Evolutionary conservation across 1,284 basidiomycete genomes (phyloP), one percentile per base, ranked within the genome.

Genomic region (Rhodotorula sp.): DNA sequence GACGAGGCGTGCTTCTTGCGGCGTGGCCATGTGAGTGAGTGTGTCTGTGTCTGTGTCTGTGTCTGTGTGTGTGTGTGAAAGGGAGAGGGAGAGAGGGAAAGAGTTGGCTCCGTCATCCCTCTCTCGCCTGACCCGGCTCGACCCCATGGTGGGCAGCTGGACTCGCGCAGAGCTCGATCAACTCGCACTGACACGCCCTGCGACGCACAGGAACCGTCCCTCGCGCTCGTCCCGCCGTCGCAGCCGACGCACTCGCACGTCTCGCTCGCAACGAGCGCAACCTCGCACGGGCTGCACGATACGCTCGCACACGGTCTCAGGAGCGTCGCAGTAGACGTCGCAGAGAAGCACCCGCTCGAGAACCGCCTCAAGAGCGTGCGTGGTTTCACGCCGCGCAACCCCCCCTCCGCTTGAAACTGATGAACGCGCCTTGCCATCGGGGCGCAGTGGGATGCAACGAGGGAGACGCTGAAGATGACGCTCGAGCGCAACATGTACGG

Each of bases 371-470:
- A 89, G 76, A 88, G 86, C 72, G 90, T 91, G 49, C 59, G 77
- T 68, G 39, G 2, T 15, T 29, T 9, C n/a, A 29, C 24, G 11
- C 59, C 27, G 46, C 39, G 13, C 20, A 55, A 27, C 47, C 44
- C 19, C 30, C 46, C 17, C 24, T 64, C 30, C 62, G 9, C 64
- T 19, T 34, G 34, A 13, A 46, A 22, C 32, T 24, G 32, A 39
- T 36, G 20, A 8, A 39, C 27, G 19, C 11, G 19, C 7, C 36
- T 15, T 15, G 13, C 19, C 7, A 17, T 44, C 7, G 9, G 39
- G 3, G 19, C 5, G 24, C 66, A 96, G 92, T 99, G 95, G 95
- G 88, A 93, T 67, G 88, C 88, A 74, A 94, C 94, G 9, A 92
- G 95, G 79, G 89, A 92, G 79, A 90, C 90, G 79, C 80, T 94